Evolutionary conservation across 2,329 filamentous ascomycete genomes (phyloP), one percentile per base, ranked within the genome.

Genomic region (Parascedosporium putredinis): DNA sequence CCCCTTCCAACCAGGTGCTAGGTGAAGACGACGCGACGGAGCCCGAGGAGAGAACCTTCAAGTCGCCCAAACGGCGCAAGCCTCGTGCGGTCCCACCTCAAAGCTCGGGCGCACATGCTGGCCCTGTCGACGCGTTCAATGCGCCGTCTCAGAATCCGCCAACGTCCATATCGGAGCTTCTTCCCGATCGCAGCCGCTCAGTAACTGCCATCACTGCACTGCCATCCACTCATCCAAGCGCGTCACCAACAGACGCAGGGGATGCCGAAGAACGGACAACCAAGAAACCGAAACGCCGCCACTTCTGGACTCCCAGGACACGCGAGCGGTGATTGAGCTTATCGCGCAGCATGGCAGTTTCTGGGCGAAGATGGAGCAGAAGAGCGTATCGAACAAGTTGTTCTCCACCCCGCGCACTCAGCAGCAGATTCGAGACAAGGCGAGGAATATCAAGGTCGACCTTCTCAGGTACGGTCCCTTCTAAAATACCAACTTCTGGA

Each of bases 361-460:
- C 50, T 55, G 54, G 54, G 48, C 48, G 6, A 43, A 49, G 4
- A 55, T 55, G 34, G 53, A 52, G 24, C 44, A 51, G 33, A 50
- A 50, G 22, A 47, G 52, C 42, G 23, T 47, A 20, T 47, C 46
- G 47, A 48, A 46, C 54, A 60, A 42, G 6, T 6, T 43, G 24
- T 49, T 49, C 16, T 16, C 10, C n/a, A 10, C 33, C 52, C 53
- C 20, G 50, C 73, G 76, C 46, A 70, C 72, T 55, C 76, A 79
- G 62, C 76, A 79, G 59, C 72, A 74, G 4, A 68, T 76, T 51
- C 74, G 76, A 5, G 76, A 80, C 65, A 76, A 74, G 61, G 76
- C 76, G n/a, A 71, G 76, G 46, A 71, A 76, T 50, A 55, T 78
- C 50, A 80, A 80, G 63, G 72, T 75, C 31, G 69, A 73, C 27